Evolutionary conservation across 768 basidiomycete genomes (phyloP), one percentile per base, ranked within the genome.

Genomic region (Asterophora lycoperdoides): DNA sequence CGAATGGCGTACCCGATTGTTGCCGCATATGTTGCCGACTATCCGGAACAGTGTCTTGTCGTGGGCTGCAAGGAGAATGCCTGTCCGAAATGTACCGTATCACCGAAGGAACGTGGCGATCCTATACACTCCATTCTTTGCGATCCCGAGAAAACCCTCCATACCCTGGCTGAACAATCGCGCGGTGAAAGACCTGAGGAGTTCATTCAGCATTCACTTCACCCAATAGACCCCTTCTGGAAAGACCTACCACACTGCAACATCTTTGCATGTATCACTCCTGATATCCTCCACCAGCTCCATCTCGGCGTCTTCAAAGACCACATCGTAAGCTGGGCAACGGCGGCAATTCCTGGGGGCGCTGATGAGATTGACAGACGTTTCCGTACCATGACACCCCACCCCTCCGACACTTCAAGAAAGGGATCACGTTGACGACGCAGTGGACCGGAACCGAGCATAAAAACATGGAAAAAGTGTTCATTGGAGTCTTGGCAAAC

Each of bases 261-360:
- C 49, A 78, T 77, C 35, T 74, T 70, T 58, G 0, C 23, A 0
- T 61, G 55, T 33, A 59, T 76, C 19, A 73, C 71, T 0, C 74
- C 75, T 0, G 72, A 76, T 51, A 42, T 38, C 37, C 15, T 38
- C 14, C 9, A 19, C 37, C 33, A 34, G 9, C 33, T 34, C 8
- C 33, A 34, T 8, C 9, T 4, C 3, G 33, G 33, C 8, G 8
- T 34, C 33, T 34, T 34, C 33, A 34, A 34, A n/a, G 33, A 34
- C 9, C 33, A 34, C 33, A 34, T 34, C 9, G 8, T 34, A 2
- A 34, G 8, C n/a, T 34, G 33, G 33, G 8, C 33, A 11, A 11
- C 33, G 8, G 33, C n/a, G n/a, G n/a, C n/a, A n/a, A n/a, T n/a
- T 34, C 33, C 33, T 34, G 33, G 33, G 9, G 33, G 33, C 8